Conservation (phyloP, 2,329 filamentous ascomycete genomes). For the Colletotrichum limetticola region DNA sequence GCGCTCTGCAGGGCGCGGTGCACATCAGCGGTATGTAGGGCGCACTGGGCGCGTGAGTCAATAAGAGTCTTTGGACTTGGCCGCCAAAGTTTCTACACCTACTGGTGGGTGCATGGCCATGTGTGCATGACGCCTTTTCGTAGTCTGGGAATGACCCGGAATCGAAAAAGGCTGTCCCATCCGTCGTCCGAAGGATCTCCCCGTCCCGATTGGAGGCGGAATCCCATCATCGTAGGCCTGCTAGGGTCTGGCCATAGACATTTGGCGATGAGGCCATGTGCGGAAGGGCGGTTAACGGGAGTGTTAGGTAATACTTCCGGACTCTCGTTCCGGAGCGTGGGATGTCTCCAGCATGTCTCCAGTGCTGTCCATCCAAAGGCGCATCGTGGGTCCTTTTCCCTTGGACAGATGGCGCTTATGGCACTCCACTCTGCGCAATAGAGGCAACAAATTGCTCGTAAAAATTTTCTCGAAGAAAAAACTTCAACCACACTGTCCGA, state of each 20-base stretch:
- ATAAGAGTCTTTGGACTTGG: neutral
- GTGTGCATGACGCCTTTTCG: neutral
- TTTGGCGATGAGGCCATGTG: constrained; percentile 8
- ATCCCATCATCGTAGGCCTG: neutral
- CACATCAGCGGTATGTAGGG: neutral
- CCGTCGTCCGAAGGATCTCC: constrained; percentile 11
- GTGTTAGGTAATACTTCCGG: constrained; percentile 26
- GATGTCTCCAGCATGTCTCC: neutral
- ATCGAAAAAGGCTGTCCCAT: neutral
- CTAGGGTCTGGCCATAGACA: neutral
- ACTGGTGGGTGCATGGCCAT: too few species aligned
- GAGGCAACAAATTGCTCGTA: constrained; percentile 2
- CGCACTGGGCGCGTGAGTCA: constrained; percentile 6
- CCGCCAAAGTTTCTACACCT: neutral
- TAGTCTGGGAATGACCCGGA: constrained; percentile 4
- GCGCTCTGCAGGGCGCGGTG: constrained; percentile 22
- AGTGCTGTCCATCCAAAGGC: neutral
- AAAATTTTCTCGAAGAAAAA: constrained; percentile 5
- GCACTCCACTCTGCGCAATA: neutral
- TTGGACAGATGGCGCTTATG: constrained; percentile 1
- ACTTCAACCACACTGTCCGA: neutral
- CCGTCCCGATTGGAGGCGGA: constrained; percentile 8
- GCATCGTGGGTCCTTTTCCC: constrained; percentile 3
- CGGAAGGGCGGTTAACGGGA: constrained; percentile 14
- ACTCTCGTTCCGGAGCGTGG: constrained; percentile 15